These are phyloP conservation scores for Vitis labrusca DNA, from an alignment of 164 flowering plant species.

Conservation along the genomic window DNA sequence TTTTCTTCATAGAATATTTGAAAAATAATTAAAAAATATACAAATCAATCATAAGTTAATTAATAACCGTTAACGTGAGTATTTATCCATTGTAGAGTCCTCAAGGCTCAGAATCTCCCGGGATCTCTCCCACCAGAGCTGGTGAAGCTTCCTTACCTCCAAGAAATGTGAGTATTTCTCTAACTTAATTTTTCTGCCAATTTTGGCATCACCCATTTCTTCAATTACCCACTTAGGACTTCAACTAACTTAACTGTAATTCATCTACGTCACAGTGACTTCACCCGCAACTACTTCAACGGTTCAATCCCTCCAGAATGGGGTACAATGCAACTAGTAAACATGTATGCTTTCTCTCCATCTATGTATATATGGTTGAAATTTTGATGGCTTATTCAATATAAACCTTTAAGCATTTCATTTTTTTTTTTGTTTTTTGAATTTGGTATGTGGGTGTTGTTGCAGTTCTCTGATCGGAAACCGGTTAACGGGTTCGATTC, in stretches of 20 bases:
- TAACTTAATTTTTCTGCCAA: no score
- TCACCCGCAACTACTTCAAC: constrained; percentile 59
- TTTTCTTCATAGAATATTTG: background rate
- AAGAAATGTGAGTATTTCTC: constrained; percentile 29
- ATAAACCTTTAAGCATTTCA: no score
- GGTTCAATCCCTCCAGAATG: constrained; percentile 59
- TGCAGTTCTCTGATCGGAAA: constrained; percentile 66
- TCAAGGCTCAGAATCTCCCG: constrained; percentile 35
- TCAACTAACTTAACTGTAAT: background rate
- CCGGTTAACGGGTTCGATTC: constrained; percentile 66
- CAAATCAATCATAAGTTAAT: no score
- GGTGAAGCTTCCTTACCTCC: constrained; percentile 34
- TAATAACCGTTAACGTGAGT: no score
- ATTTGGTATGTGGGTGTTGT: background rate
- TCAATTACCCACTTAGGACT: no score
- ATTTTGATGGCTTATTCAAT: no score
- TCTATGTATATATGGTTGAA: background rate
- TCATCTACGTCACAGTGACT: constrained; percentile 32
- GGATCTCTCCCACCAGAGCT: constrained; percentile 44
- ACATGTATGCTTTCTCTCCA: constrained; percentile 21
- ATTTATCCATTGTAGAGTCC: constrained; percentile 15
- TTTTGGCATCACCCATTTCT: no score
- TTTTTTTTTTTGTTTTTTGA: no score
- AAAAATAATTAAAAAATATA: no score
- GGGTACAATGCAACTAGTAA: constrained; percentile 17